Evolutionary conservation across 192 early-diverging fungal genomes (phyloP).

Genomic region (Chytriomyces hyalinus): DNA sequence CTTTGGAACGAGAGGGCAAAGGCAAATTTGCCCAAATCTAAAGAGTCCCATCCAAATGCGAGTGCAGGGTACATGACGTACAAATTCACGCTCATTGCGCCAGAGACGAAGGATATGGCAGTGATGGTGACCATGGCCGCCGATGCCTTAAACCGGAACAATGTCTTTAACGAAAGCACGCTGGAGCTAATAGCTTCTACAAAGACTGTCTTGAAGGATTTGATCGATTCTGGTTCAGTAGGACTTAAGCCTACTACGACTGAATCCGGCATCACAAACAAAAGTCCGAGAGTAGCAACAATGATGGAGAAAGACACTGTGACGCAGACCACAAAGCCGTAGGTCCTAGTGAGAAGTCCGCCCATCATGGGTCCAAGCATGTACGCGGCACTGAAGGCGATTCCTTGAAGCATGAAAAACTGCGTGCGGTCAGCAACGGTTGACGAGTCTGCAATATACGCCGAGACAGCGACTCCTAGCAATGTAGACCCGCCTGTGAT

Average conservation of each 20-base stretch:
- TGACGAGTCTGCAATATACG: constrained; percentile 8
- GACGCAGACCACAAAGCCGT: constrained; percentile 9
- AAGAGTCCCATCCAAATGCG: constrained; percentile 16
- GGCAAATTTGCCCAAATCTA: constrained; percentile 10
- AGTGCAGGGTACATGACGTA: constrained; percentile 18
- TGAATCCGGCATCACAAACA: constrained; percentile 19
- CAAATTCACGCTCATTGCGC: not conserved
- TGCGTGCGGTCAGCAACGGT: not conserved
- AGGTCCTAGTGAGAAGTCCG: not conserved
- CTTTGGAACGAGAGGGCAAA: constrained; percentile 7
- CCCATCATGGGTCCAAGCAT: constrained; percentile 8
- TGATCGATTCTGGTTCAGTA: not conserved
- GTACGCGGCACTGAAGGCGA: not conserved
- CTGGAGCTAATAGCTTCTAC: constrained; percentile 4
- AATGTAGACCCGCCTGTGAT: constrained; percentile 4
- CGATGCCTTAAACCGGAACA: constrained; percentile 10
- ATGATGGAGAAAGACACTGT: not conserved
- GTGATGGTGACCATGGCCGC: not conserved
- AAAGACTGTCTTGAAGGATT: constrained; percentile 9
- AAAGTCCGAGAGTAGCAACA: not conserved
- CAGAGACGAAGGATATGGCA: not conserved
- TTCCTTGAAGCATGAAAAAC: constrained; percentile 13
- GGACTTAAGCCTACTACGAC: not conserved
- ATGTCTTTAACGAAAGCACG: not conserved
- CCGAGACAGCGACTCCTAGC: not conserved